A percentile compares a stretch with the other conserved stretches of the same genome.
phyloP scores from a whole-genome alignment of 1,284 basidiomycete genomes.

The Fomitopsis palustris region DNA sequence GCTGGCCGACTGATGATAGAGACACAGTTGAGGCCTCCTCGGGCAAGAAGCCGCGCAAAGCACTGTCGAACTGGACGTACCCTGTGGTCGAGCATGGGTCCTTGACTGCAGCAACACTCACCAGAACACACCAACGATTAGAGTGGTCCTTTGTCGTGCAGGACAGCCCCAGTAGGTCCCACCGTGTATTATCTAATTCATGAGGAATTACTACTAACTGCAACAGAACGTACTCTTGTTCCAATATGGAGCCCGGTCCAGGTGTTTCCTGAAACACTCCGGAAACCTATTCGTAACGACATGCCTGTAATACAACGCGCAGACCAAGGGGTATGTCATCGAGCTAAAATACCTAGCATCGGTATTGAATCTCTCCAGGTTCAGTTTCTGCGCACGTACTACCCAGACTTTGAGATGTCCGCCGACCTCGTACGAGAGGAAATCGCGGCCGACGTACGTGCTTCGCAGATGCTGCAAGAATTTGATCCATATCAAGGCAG shows the following conservation, averaged over 20 bases:
- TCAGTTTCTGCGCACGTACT: conserved; percentile 61
- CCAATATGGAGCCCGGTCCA: conserved; percentile 30
- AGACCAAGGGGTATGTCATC: conserved; percentile 56
- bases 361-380: conserved; percentile 38
- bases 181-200: background rate
- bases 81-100: conserved; percentile 55
- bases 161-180: conserved; percentile 21
- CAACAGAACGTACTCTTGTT: conserved; percentile 23
- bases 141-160: conserved; percentile 50
- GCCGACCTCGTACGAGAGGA: conserved; percentile 57
- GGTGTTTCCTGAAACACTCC: conserved; percentile 55
- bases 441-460: conserved; percentile 41
- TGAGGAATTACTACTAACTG: background rate
- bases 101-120: conserved; percentile 49
- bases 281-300: conserved; percentile 27
- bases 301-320: conserved; percentile 41
- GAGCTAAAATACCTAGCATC: background rate
- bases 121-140: conserved; percentile 36
- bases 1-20: conserved; percentile 55
- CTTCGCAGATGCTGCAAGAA: conserved; percentile 28
- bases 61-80: conserved; percentile 33
- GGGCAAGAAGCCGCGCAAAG: conserved; percentile 24
- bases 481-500: conserved; percentile 61
- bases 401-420: conserved; percentile 70
- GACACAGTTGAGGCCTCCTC: conserved; percentile 2